phyloP scores from a whole-genome alignment of 768 basidiomycete genomes.

The Boletus speciosus region DNA sequence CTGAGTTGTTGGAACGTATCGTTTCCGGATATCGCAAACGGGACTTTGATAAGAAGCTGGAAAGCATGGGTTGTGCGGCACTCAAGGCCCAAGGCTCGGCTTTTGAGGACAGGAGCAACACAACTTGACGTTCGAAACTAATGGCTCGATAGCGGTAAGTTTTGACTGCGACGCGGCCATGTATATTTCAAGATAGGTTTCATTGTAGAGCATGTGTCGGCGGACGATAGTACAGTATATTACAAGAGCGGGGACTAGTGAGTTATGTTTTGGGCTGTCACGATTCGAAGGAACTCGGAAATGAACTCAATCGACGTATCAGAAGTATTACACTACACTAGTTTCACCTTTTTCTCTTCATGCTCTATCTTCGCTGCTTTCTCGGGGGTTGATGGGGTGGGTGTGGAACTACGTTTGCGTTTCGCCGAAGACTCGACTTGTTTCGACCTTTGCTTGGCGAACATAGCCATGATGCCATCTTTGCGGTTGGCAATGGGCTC shows the following conservation, averaged over 20 bases:
- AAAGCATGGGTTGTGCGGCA: slow-evolving; percentile 79
- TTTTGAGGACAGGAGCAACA: slow-evolving; percentile 17
- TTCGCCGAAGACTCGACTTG: slow-evolving; percentile 17
- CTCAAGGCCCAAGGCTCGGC: slow-evolving; percentile 54
- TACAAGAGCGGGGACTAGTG: slow-evolving; percentile 5
- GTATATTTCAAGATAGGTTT: not conserved
- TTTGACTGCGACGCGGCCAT: not conserved
- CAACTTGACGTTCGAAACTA: not conserved
- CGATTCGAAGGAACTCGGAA: not conserved
- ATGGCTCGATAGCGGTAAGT: not conserved
- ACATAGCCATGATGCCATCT: slow-evolving; percentile 85
- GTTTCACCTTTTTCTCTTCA: slow-evolving; percentile 23
- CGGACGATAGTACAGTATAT: slow-evolving; percentile 7
- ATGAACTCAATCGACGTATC: not conserved
- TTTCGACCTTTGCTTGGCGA: slow-evolving; percentile 54
- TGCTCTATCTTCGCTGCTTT: slow-evolving; percentile 3
- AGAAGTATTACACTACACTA: not conserved
- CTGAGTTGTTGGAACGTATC: slow-evolving; percentile 88
- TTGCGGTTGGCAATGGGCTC: slow-evolving; percentile 74
- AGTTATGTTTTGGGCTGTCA: not conserved
- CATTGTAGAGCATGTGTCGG: not conserved
- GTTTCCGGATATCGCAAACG: slow-evolving; percentile 81
- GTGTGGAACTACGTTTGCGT: slow-evolving; percentile 27
- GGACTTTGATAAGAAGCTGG: slow-evolving; percentile 85
- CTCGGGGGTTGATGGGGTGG: slow-evolving; percentile 3